Percentiles rank a stretch among this genome's conserved stretches.
These are phyloP conservation scores for Megacollybia platyphylla DNA, from an alignment of 1,284 basidiomycete genomes.

Conservation along the genomic window DNA sequence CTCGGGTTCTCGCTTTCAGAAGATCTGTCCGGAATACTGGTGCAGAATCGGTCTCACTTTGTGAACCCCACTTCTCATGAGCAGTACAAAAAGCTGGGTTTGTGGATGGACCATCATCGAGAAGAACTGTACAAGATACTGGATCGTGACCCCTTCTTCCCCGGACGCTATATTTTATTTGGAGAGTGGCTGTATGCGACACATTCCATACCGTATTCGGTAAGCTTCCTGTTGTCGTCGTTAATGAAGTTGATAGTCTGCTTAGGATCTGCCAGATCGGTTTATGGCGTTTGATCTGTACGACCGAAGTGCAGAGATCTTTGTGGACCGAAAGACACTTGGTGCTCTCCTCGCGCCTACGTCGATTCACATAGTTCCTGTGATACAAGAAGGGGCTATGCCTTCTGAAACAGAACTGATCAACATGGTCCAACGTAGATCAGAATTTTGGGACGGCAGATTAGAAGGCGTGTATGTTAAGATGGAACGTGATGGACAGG, in stretches of 20 bases:
- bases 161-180: constrained; percentile 45
- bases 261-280: not conserved
- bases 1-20: constrained; percentile 48
- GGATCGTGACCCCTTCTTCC: constrained; percentile 34
- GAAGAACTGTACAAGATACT: constrained; percentile 30
- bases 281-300: constrained; percentile 39
- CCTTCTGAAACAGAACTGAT: constrained; percentile 23
- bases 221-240: constrained; percentile 25
- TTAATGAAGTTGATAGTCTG: not conserved
- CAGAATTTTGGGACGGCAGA: constrained; percentile 34
- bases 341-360: constrained; percentile 21
- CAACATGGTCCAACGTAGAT: constrained; percentile 28
- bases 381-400: constrained; percentile 27
- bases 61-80: constrained; percentile 38
- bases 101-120: constrained; percentile 36
- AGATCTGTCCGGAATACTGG: constrained; percentile 29
- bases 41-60: constrained; percentile 57
- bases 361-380: constrained; percentile 28
- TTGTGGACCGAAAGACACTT: constrained; percentile 25
- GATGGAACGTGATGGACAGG: constrained; percentile 27
- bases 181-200: constrained; percentile 55
- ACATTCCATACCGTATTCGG: constrained; percentile 48
- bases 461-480: constrained; percentile 52
- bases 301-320: constrained; percentile 32
- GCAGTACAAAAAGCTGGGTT: constrained; percentile 44